These are phyloP conservation scores for Aspergillus conjunctus DNA, from an alignment of 495 filamentous ascomycete species.

Conservation along the genomic window DNA sequence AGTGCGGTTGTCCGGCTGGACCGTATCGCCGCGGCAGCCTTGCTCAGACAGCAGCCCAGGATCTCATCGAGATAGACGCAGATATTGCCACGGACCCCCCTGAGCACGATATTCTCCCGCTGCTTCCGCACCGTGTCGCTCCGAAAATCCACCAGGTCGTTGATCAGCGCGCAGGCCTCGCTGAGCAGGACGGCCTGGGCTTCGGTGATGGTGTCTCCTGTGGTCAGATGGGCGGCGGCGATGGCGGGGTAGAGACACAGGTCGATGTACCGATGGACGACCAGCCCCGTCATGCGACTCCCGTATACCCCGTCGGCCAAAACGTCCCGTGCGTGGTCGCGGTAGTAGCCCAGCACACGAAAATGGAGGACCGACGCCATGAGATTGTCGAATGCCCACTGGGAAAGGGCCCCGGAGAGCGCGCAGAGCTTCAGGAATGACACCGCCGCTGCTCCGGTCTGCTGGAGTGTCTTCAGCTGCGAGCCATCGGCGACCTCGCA, in stretches of 20 bases:
- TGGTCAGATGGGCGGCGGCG: conserved; percentile 20
- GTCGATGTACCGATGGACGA: conserved; percentile 25
- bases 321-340: conserved; percentile 15
- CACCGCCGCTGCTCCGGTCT: conserved; percentile 23
- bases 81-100: conserved; percentile 22
- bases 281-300: conserved; percentile 25
- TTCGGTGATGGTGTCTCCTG: conserved; percentile 17
- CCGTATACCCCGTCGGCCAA: conserved; percentile 24
- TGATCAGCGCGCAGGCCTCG: conserved; percentile 21
- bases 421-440: conserved; percentile 26
- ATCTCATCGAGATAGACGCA: conserved; percentile 22
- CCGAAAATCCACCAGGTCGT: conserved; percentile 28
- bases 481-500: conserved; percentile 25
- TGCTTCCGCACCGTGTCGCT: conserved; percentile 27
- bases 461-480: conserved; percentile 18
- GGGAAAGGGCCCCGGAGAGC: conserved; percentile 8
- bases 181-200: conserved; percentile 6
- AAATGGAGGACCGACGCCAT: conserved; percentile 19
- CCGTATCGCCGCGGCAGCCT: conserved; percentile 8
- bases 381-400: neutral
- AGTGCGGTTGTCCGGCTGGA: conserved; percentile 15
- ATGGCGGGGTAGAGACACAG: conserved; percentile 14
- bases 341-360: conserved; percentile 26
- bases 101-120: conserved; percentile 27
- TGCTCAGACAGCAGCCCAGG: conserved; percentile 17